These are phyloP conservation scores for Alternaria infectoria DNA, from an alignment of 2,329 filamentous ascomycete genomes.

Conservation along the genomic window DNA sequence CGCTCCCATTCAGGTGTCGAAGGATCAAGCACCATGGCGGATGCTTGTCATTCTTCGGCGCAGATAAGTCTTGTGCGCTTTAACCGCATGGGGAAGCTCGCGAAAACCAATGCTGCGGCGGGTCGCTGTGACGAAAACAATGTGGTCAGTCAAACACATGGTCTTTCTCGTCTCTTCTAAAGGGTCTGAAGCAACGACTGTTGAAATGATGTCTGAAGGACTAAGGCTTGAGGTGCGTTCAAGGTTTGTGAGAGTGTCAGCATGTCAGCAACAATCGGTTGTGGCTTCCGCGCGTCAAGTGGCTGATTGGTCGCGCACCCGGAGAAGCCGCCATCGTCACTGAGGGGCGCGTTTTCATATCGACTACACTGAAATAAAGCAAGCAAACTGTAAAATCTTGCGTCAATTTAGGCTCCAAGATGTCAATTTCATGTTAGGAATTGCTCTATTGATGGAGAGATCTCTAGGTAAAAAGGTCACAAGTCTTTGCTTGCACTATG, in stretches of 20 bases:
- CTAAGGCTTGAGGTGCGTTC: background rate
- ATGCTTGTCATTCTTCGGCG: constrained; percentile 29
- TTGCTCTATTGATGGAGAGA: background rate
- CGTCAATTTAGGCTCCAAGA: background rate
- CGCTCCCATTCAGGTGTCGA: background rate
- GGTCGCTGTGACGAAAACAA: background rate
- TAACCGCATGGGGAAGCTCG: constrained; percentile 30
- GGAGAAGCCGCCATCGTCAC: background rate
- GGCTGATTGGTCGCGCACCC: background rate
- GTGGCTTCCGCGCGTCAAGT: background rate
- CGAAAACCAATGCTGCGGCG: background rate
- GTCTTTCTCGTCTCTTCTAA: background rate
- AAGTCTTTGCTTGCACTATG: background rate
- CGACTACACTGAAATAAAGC: background rate
- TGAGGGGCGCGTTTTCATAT: background rate
- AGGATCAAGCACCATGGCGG: constrained; percentile 28
- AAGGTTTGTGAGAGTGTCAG: background rate
- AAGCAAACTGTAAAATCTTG: background rate
- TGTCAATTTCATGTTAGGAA: background rate
- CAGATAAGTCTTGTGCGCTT: constrained; percentile 17
- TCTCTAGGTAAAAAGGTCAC: background rate
- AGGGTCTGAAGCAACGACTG: background rate
- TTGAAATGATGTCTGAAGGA: background rate
- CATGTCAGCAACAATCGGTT: background rate
- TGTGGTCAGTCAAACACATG: background rate